A percentile compares a stretch with the other conserved stretches of the same genome.
Conservation (phyloP, 2,329 filamentous ascomycete species). For the Sporothrix pallida region DNA sequence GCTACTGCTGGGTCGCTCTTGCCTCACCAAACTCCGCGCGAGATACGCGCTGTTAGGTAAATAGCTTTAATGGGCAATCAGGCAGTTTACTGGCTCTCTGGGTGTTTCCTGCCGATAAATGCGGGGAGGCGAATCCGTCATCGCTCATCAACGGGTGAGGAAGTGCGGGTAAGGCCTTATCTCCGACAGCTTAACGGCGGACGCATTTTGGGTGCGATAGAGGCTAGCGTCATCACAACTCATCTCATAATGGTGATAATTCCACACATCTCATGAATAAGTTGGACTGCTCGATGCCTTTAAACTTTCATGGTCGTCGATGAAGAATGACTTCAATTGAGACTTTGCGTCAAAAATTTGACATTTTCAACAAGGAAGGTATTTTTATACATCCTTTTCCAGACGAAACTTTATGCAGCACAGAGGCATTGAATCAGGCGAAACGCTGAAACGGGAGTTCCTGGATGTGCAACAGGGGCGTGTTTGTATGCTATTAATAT, state of each 20-base stretch:
- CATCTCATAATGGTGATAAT: neutral
- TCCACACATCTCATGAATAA: neutral
- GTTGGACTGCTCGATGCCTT: neutral
- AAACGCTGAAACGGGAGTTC: slow-evolving; percentile 26
- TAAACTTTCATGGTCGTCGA: neutral
- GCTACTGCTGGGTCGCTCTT: slow-evolving; percentile 18
- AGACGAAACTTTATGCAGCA: slow-evolving; percentile 8
- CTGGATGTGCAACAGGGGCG: slow-evolving; percentile 22
- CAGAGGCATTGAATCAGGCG: slow-evolving; percentile 22
- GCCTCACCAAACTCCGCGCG: slow-evolving; percentile 20
- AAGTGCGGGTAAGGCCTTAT: slow-evolving; percentile 15
- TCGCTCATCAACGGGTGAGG: slow-evolving; percentile 3
- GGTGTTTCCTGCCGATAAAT: slow-evolving; percentile 17
- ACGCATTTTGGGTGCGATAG: neutral
- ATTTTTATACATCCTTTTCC: neutral
- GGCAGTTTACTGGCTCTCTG: neutral
- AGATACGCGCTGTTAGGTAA: neutral
- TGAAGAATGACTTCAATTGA: neutral
- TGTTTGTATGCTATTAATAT: slow-evolving; percentile 20
- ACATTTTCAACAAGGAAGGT: neutral
- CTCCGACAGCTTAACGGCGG: slow-evolving; percentile 30
- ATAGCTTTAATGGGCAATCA: neutral
- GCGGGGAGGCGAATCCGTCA: slow-evolving; percentile 21
- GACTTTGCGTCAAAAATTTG: neutral
- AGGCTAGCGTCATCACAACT: neutral